Evolutionary conservation across 164 flowering plant genomes (phyloP).

Genomic region (Buxus sempervirens): DNA sequence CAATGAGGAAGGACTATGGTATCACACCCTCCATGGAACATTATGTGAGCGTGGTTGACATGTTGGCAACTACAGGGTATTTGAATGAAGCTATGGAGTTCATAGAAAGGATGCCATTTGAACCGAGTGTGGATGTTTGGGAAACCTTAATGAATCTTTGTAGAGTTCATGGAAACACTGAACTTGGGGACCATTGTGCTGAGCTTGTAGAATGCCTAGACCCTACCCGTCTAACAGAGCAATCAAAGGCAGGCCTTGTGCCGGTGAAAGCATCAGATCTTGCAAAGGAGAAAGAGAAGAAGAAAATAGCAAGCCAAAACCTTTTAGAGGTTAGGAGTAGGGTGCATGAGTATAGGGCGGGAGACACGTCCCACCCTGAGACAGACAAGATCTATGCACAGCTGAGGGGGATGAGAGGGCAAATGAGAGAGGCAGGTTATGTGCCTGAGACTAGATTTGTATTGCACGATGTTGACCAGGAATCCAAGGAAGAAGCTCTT

Average conservation of each 20-base stretch:
- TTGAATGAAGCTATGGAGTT: conserved; percentile 72
- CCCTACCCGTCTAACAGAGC: conserved; percentile 47
- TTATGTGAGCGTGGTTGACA: conserved; percentile 57
- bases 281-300: conserved; percentile 45
- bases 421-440: conserved; percentile 69
- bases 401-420: conserved; percentile 41
- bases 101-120: conserved; percentile 58
- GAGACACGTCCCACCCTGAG: conserved; percentile 66
- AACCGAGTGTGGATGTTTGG: conserved; percentile 63
- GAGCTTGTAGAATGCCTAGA: conserved; percentile 49
- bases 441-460: conserved; percentile 53
- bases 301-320: conserved; percentile 27
- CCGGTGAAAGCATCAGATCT: conserved; percentile 44
- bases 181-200: conserved; percentile 66
- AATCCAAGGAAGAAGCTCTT: conserved; percentile 66
- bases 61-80: conserved; percentile 64
- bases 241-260: conserved; percentile 54
- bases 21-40: conserved; percentile 66
- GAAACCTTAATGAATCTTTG: conserved; percentile 62
- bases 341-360: conserved; percentile 61
- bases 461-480: conserved; percentile 68
- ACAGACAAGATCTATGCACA: conserved; percentile 41
- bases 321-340: conserved; percentile 33
- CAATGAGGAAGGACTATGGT: conserved; percentile 55
- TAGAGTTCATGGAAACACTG: conserved; percentile 56